phyloP scores from a whole-genome alignment of 495 filamentous ascomycete species.

The Aspergillus carlsbadensis region DNA sequence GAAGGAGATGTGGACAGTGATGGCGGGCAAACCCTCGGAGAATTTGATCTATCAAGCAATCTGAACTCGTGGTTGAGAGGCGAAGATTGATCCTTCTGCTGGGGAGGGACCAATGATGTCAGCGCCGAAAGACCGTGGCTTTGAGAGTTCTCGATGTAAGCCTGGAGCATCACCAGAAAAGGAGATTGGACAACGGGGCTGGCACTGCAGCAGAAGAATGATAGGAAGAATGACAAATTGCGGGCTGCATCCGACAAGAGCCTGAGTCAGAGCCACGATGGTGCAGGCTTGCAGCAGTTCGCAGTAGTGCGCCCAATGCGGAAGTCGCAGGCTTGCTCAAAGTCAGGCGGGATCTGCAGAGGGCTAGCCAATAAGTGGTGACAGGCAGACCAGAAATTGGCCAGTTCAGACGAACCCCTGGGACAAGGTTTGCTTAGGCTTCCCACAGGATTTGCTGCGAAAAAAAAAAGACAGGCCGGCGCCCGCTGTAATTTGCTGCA shows the following conservation, averaged over 20 bases:
- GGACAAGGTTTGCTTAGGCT: constrained; percentile 7
- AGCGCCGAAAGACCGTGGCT: too few species aligned
- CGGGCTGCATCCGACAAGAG: background rate
- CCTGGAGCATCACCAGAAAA: background rate
- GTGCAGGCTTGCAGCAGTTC: background rate
- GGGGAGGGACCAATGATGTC: too few species aligned
- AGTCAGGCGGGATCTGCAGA: background rate
- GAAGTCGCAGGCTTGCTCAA: background rate
- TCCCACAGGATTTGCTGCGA: background rate
- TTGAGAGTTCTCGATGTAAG: background rate
- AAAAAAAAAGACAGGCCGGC: too few species aligned
- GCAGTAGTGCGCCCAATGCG: constrained; percentile 7
- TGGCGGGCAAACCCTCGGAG: constrained; percentile 10
- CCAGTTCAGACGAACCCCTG: constrained; percentile 4
- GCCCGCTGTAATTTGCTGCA: background rate
- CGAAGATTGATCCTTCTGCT: too few species aligned
- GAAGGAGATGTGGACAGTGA: constrained; percentile 1
- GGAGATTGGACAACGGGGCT: background rate
- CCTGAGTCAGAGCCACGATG: constrained; percentile 7
- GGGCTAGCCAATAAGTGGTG: background rate
- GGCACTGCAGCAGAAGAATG: background rate
- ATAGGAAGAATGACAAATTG: constrained; percentile 13
- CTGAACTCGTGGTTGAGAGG: background rate
- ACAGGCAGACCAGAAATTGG: background rate
- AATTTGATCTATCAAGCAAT: constrained; percentile 2